Percentiles rank a stretch among this genome's conserved stretches.
These are phyloP conservation scores for Crataegus laevigata DNA, from an alignment of 306 rosid genomes.

Conservation along the genomic window DNA sequence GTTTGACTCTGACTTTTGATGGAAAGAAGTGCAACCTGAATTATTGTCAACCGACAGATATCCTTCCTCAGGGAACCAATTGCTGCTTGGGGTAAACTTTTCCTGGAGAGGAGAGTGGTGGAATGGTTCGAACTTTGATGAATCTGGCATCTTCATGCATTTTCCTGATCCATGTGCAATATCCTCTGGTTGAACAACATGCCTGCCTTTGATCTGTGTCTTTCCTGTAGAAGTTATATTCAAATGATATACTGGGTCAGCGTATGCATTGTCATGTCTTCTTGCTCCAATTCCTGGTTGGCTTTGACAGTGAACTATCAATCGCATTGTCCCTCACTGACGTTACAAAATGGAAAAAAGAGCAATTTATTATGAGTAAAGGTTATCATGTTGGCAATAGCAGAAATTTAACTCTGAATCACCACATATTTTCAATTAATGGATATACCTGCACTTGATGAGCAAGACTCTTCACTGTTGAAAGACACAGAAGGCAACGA, in stretches of 20 bases:
- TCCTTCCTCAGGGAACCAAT: constrained; percentile 45
- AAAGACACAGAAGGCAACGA: constrained; percentile 19
- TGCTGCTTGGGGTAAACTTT: constrained; percentile 27
- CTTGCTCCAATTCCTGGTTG: constrained; percentile 34
- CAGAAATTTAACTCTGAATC: not conserved
- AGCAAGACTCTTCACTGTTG: constrained; percentile 80
- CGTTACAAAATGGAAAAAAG: constrained; percentile 8
- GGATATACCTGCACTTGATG: constrained; percentile 67
- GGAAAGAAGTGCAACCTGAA: constrained; percentile 33
- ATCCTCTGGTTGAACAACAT: constrained; percentile 4
- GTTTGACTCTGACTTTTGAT: constrained; percentile 35
- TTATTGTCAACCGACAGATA: constrained; percentile 30
- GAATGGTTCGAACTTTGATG: constrained; percentile 35
- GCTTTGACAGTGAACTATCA: constrained; percentile 30
- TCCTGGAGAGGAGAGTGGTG: constrained; percentile 33
- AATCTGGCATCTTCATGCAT: constrained; percentile 21
- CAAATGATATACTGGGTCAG: constrained; percentile 22
- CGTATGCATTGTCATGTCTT: constrained; percentile 32
- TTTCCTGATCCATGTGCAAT: constrained; percentile 14
- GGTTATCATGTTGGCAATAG: not conserved
- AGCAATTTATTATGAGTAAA: not conserved
- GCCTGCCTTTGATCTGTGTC: constrained; percentile 3
- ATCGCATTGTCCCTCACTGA: constrained; percentile 50
- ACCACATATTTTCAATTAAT: not conserved
- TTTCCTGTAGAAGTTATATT: constrained; percentile 17